Evolutionary conservation across 495 filamentous ascomycete genomes (phyloP).

Genomic region (Neurospora sp.): DNA sequence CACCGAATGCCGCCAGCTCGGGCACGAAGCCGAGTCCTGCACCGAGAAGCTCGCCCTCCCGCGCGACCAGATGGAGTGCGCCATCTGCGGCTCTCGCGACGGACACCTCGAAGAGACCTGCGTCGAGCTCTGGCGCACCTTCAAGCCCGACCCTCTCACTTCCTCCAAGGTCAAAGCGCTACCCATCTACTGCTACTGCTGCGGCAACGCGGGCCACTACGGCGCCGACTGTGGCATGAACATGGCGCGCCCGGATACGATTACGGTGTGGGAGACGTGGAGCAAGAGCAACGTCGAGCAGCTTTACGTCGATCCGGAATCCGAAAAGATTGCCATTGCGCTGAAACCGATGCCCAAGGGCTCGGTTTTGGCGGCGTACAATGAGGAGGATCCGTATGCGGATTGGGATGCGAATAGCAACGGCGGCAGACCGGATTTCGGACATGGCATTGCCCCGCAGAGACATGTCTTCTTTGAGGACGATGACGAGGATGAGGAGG

Average conservation of each 20-base stretch:
- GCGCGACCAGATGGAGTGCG: slow-evolving; percentile 24
- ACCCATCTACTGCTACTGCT: slow-evolving; percentile 31
- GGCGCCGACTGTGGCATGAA: slow-evolving; percentile 24
- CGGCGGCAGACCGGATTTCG: slow-evolving; percentile 20
- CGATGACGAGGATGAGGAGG: slow-evolving; percentile 32
- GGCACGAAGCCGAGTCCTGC: slow-evolving; percentile 22
- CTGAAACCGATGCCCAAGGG: slow-evolving; percentile 3
- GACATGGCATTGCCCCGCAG: slow-evolving; percentile 26
- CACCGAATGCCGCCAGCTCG: slow-evolving; percentile 28
- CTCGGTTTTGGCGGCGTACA: background rate
- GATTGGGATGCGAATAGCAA: background rate
- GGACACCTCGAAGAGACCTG: slow-evolving; percentile 24
- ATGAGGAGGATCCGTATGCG: background rate
- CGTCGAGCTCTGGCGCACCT: slow-evolving; percentile 30
- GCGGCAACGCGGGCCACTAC: slow-evolving; percentile 30
- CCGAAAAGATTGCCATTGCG: slow-evolving; percentile 20
- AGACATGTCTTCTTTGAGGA: slow-evolving; percentile 30
- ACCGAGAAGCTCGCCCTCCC: slow-evolving; percentile 25
- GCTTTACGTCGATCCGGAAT: slow-evolving; percentile 26
- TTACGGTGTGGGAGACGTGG: slow-evolving; percentile 22
- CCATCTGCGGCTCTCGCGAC: slow-evolving; percentile 21
- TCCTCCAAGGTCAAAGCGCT: slow-evolving; percentile 27
- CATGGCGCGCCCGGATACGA: background rate
- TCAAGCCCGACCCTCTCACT: slow-evolving; percentile 7
- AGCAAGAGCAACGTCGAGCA: slow-evolving; percentile 20